Evolutionary conservation across 129 eudicot species (phyloP).

Genomic region (Flaveria bidentis): DNA sequence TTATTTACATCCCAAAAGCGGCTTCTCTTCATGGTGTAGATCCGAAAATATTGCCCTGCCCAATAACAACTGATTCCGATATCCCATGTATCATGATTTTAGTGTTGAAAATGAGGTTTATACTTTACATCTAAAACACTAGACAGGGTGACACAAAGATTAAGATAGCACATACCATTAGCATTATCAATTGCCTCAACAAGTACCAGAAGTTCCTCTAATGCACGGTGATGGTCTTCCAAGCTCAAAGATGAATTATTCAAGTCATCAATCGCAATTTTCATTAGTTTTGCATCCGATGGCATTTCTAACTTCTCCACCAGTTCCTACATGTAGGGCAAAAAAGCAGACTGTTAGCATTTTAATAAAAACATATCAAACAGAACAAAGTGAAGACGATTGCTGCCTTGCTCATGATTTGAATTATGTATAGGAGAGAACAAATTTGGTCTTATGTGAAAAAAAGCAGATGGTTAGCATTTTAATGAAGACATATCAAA

Average conservation of each 20-base stretch:
- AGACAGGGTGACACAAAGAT: slow-evolving; percentile 8
- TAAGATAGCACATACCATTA: slow-evolving; percentile 50
- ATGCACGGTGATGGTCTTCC: slow-evolving; percentile 69
- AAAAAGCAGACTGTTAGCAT: neutral
- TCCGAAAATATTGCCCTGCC: neutral
- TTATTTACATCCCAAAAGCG: too few species aligned
- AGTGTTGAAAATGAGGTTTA: neutral
- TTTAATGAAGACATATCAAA: too few species aligned
- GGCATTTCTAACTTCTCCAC: slow-evolving; percentile 84
- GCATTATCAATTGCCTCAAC: slow-evolving; percentile 95
- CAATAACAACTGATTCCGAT: neutral
- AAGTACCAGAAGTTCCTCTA: slow-evolving; percentile 79
- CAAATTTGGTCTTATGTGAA: neutral
- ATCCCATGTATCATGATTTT: neutral
- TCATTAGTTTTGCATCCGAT: slow-evolving; percentile 80
- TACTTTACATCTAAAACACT: neutral
- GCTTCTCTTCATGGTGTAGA: too few species aligned
- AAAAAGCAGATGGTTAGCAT: too few species aligned
- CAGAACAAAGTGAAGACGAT: neutral
- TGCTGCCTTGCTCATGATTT: neutral
- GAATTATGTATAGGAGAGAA: neutral
- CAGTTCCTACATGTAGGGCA: slow-evolving; percentile 51
- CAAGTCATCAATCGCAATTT: slow-evolving; percentile 68
- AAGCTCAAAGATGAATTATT: slow-evolving; percentile 62
- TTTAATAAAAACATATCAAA: slow-evolving; percentile 6